Evolutionary conservation across 441 rosid species (phyloP).

Genomic region (Erodium moschatum): DNA sequence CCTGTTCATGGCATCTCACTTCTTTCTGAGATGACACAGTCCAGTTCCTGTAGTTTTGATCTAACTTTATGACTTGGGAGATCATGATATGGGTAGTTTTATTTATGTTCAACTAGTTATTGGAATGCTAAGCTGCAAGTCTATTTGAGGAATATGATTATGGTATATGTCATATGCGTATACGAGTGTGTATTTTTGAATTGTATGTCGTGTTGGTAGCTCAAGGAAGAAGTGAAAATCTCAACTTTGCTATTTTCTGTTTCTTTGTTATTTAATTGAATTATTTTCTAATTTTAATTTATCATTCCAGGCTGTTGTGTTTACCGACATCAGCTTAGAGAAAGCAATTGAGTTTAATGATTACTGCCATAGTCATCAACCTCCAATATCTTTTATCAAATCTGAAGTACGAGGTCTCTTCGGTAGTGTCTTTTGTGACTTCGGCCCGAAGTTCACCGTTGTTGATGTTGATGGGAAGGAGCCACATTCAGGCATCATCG

Average conservation of each 20-base stretch:
- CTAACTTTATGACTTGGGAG: too few species aligned
- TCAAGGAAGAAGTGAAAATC: too few species aligned
- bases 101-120: too few species aligned
- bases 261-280: neutral
- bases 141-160: too few species aligned
- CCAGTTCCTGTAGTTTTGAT: too few species aligned
- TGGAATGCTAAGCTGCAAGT: too few species aligned
- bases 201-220: too few species aligned
- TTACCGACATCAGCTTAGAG: conserved; percentile 55
- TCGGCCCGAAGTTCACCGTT: conserved; percentile 75
- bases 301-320: conserved; percentile 66
- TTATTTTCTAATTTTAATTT: conserved; percentile 10
- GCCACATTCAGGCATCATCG: conserved; percentile 81
- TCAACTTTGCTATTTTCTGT: neutral
- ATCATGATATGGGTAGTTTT: too few species aligned
- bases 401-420: conserved; percentile 83
- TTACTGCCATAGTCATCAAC: conserved; percentile 64
- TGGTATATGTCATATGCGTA: too few species aligned
- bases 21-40: too few species aligned
- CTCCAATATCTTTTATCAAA: conserved; percentile 71
- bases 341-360: conserved; percentile 66
- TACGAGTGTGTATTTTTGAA: too few species aligned
- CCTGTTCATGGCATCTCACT: too few species aligned
- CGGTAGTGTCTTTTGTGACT: conserved; percentile 79
- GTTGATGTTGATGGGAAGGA: conserved; percentile 86